These are phyloP conservation scores for Tanacetum coccineum DNA, from an alignment of 129 eudicot genomes.

Conservation along the genomic window DNA sequence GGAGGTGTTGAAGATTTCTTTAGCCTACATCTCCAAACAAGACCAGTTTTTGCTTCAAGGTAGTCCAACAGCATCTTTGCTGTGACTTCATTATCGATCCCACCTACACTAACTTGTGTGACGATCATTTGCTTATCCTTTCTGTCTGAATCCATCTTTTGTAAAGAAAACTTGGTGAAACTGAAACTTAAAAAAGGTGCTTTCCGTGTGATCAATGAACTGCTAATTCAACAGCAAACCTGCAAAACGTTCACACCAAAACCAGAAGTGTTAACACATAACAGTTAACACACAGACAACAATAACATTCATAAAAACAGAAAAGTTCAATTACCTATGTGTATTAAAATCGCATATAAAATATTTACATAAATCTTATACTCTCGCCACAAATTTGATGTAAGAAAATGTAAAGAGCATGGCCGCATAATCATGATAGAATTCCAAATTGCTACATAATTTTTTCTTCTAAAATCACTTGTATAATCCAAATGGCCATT, in stretches of 20 bases:
- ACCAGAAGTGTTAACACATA: not conserved
- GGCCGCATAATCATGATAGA: too few species aligned
- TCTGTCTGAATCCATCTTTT: slow-evolving; percentile 44
- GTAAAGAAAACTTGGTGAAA: not conserved
- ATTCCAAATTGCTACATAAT: not conserved
- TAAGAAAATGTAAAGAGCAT: too few species aligned
- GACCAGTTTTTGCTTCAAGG: slow-evolving; percentile 48
- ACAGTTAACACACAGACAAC: not conserved
- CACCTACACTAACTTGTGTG: slow-evolving; percentile 58
- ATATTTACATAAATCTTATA: too few species aligned
- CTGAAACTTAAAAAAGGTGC: not conserved
- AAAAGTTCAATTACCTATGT: not conserved
- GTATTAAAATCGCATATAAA: too few species aligned
- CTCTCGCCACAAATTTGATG: too few species aligned
- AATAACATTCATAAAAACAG: not conserved
- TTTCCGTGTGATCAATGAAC: slow-evolving; percentile 4
- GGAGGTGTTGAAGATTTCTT: slow-evolving; percentile 71
- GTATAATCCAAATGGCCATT: not conserved
- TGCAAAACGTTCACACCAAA: slow-evolving; percentile 5
- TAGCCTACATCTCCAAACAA: slow-evolving; percentile 52
- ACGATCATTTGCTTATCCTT: slow-evolving; percentile 35
- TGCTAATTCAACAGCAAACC: slow-evolving; percentile 3
- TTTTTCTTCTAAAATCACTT: not conserved
- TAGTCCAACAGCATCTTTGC: slow-evolving; percentile 47
- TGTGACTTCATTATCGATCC: slow-evolving; percentile 42